Conservation (phyloP, 2,329 filamentous ascomycete genomes). For the Zymoseptoria passerinii region DNA sequence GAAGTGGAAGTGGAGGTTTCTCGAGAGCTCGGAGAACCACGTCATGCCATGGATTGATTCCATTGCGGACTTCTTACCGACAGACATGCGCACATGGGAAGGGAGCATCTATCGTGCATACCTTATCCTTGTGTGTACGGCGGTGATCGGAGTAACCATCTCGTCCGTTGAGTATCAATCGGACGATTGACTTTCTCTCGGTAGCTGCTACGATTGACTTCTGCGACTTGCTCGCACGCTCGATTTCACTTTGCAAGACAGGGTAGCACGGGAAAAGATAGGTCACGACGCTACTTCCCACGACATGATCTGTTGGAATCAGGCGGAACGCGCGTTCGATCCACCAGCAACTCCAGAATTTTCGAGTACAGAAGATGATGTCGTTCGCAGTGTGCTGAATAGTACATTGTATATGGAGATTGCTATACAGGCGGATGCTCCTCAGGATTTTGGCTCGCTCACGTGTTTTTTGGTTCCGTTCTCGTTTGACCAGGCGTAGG, state of each 20-base stretch:
- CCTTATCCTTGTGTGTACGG: neutral
- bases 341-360: neutral
- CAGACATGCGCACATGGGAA: neutral
- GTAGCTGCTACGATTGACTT: neutral
- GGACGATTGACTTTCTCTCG: neutral
- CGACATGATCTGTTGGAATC: neutral
- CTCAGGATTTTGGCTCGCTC: neutral
- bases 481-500: neutral
- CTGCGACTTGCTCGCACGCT: neutral
- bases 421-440: constrained; percentile 28
- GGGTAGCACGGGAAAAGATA: neutral
- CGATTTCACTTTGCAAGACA: neutral
- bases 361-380: neutral
- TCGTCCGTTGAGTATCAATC: neutral
- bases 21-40: neutral
- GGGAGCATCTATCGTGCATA: too few species aligned
- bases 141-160: neutral
- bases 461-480: neutral
- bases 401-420: constrained; percentile 28
- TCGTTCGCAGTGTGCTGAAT: constrained; percentile 11
- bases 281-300: neutral
- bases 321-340: neutral
- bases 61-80: neutral
- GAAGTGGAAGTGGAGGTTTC: neutral
- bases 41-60: neutral